Evolutionary conservation across 805 yeast species (phyloP), one percentile per base, ranked within the genome.

Genomic region (Suhomyces emberorum): DNA sequence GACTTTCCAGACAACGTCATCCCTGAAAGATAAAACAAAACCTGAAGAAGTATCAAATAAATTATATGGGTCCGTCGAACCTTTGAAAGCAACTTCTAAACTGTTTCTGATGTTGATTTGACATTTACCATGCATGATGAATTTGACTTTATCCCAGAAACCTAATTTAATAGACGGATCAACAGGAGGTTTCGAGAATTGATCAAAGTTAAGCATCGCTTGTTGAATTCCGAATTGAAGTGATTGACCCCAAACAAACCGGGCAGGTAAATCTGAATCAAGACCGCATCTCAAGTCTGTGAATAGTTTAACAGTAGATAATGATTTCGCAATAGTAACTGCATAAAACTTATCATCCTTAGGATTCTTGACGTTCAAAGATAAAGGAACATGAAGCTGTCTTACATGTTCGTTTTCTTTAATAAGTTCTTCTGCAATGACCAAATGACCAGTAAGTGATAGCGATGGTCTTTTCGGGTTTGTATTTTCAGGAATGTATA

Each of bases 81-180:
- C 93, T 52, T 86, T 84, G 49, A 83, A 65, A 2, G 77, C 70
- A 5, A 83, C 71, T 38, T 77, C 74, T 29, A 84, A 65, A 14
- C 69, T 66, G 9, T 78, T 51, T 1, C 72, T 63, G 15, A 74
- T 57, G 11, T 61, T 52, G 37, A 88, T 68, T 2, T 57, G 59
- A 35, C 81, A 59, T 14, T 76, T 72, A 0, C 95, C 95, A 62
- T 89, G 97, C 48, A 88, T 63, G 11, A 83, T 69, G 19, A 80
- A 70, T 33, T 96, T 65, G 18, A 88, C 59, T 55, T 88, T 91
- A 59, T 89, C 98, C 98, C 98, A 89, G 47, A 88, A 81, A 0
- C 98, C 98, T 10, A 88, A 62, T 47, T 83, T 83, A 3, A 77
- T 74, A 2, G 96, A 86, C 0, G 89, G 89, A 55, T 89, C 98